These are phyloP conservation scores for Chaetomium olivaceum DNA, from an alignment of 2,329 filamentous ascomycete species.

Conservation along the genomic window DNA sequence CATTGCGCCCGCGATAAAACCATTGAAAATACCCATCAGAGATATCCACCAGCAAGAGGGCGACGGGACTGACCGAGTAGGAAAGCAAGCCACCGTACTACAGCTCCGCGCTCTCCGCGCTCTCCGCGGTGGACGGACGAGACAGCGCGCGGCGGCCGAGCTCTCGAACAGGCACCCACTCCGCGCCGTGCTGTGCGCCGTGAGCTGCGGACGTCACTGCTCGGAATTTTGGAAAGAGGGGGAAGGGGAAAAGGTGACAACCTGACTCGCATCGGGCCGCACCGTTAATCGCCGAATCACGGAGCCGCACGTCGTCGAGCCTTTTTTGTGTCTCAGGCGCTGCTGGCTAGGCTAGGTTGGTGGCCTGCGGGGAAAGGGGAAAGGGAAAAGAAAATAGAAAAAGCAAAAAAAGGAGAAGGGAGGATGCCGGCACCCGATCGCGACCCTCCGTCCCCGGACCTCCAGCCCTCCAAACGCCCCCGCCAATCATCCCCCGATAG, in stretches of 20 bases:
- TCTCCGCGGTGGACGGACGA: background rate
- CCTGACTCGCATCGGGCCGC: constrained; percentile 21
- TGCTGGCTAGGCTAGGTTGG: background rate
- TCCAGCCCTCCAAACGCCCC: constrained; percentile 58
- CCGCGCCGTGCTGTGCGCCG: background rate
- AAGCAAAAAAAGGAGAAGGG: too few species aligned
- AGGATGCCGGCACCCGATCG: constrained; percentile 46
- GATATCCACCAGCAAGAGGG: background rate
- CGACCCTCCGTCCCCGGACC: constrained; percentile 51
- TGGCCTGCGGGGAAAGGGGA: constrained; percentile 20
- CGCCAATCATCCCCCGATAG: constrained; percentile 55
- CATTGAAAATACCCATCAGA: background rate
- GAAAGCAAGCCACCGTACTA: too few species aligned
- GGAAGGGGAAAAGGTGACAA: background rate
- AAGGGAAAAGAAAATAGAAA: too few species aligned
- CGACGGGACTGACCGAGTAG: background rate
- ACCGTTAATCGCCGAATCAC: constrained; percentile 20
- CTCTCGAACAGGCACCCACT: background rate
- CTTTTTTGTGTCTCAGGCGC: constrained; percentile 14
- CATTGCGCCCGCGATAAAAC: background rate
- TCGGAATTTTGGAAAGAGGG: background rate
- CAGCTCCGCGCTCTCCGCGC: background rate
- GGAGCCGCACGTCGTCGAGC: constrained; percentile 18
- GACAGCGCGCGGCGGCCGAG: background rate
- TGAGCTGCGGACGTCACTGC: background rate